phyloP scores from a whole-genome alignment of 2,329 filamentous ascomycete genomes.

The Nigrospora sphaerica region DNA sequence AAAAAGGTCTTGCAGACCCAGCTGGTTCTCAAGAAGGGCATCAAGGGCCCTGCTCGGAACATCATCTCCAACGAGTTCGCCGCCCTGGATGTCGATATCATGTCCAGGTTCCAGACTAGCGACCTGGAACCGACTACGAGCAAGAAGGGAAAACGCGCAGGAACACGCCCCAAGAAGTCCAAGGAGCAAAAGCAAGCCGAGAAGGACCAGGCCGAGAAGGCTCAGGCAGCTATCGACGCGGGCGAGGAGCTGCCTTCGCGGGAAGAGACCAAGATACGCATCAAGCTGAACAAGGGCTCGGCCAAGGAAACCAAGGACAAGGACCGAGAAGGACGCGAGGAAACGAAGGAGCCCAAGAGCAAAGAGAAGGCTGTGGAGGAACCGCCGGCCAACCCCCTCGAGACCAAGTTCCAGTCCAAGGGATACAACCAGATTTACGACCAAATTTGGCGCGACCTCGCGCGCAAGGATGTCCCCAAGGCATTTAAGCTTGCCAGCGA shows the following conservation, averaged over 20 bases:
- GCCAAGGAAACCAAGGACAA: conserved; percentile 34
- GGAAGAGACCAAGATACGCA: conserved; percentile 56
- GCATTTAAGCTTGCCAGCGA: conserved; percentile 82
- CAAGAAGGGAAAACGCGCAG: conserved; percentile 46
- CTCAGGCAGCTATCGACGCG: conserved; percentile 75
- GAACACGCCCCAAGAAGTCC: conserved; percentile 78
- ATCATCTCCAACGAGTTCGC: conserved; percentile 66
- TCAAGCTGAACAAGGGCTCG: conserved; percentile 49
- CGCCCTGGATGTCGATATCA: conserved; percentile 79
- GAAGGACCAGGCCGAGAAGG: conserved; percentile 76
- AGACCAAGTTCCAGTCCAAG: conserved; percentile 73
- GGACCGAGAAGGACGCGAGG: conserved; percentile 21
- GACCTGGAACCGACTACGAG: conserved; percentile 44
- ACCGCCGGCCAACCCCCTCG: conserved; percentile 34
- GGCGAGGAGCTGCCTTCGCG: conserved; percentile 62
- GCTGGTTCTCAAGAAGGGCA: conserved; percentile 77
- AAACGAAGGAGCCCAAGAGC: conserved; percentile 22
- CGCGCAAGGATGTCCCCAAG: conserved; percentile 88
- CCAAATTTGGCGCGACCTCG: conserved; percentile 93
- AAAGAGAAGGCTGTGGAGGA: conserved; percentile 32
- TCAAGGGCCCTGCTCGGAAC: conserved; percentile 66
- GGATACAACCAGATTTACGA: conserved; percentile 96
- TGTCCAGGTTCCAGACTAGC: conserved; percentile 75
- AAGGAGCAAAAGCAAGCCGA: conserved; percentile 80
- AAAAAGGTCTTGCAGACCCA: conserved; percentile 92